These are phyloP conservation scores for Perkinsus olseni DNA, from an alignment of 169 alveolate species.

Conservation along the genomic window DNA sequence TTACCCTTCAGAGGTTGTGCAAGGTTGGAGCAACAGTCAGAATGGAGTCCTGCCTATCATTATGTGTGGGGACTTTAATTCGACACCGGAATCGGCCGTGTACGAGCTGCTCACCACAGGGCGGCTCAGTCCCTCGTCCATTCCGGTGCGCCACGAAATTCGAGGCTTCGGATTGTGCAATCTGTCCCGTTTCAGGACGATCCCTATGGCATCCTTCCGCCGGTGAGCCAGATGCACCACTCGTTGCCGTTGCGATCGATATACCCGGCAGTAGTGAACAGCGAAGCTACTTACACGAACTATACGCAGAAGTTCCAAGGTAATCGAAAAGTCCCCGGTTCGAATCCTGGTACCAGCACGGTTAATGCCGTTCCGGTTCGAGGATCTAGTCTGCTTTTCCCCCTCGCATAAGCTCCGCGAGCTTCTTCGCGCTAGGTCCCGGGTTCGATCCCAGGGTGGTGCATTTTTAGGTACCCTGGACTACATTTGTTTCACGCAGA, in stretches of 20 bases:
- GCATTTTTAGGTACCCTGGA: not conserved
- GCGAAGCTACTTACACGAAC: not conserved
- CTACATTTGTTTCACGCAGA: not conserved
- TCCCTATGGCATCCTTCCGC: not conserved
- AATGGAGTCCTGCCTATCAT: constrained; percentile 43
- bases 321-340: not conserved
- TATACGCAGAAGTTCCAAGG: not conserved
- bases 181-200: not conserved
- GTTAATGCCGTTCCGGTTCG: too few relatives aligned
- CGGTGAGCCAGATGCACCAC: not conserved
- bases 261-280: not conserved
- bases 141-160: not conserved
- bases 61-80: constrained; percentile 56
- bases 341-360: not conserved
- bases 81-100: constrained; percentile 55
- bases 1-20: constrained; percentile 23
- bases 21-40: constrained; percentile 34
- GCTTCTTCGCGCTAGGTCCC: not conserved
- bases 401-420: not conserved
- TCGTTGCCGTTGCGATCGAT: not conserved
- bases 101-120: constrained; percentile 33
- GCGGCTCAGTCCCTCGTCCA: not conserved
- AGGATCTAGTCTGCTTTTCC: not conserved
- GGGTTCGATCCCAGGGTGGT: not conserved
- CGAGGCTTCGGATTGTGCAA: too few relatives aligned